A percentile compares a stretch with the other conserved stretches of the same genome.
These are phyloP conservation scores for Fraxinus velutina DNA, from an alignment of 305 asterid species.

Conservation along the genomic window DNA sequence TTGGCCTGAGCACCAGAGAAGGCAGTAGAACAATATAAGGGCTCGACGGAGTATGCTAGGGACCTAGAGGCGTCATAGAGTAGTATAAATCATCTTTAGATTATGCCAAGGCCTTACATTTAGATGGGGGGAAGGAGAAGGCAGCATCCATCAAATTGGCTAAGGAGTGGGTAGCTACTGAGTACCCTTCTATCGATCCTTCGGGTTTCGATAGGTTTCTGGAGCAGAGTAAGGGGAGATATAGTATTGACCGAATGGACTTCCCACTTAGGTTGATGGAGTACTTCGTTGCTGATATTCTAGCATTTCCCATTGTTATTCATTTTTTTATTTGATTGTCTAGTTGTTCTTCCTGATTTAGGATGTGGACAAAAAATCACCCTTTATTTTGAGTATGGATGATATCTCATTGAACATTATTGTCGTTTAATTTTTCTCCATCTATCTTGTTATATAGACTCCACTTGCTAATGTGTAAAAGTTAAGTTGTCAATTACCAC, in stretches of 20 bases:
- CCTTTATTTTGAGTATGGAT: background rate
- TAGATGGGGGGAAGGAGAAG: background rate
- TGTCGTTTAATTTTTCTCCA: background rate
- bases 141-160: background rate
- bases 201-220: background rate
- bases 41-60: background rate
- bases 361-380: background rate
- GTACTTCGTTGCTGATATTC: background rate
- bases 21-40: background rate
- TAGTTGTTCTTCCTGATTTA: background rate
- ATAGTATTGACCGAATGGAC: no score
- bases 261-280: background rate
- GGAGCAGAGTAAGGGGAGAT: background rate
- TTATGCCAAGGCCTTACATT: background rate
- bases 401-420: background rate
- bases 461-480: background rate
- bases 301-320: background rate
- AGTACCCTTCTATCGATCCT: background rate
- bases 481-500: background rate
- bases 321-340: background rate
- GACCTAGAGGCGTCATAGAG: background rate
- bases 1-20: background rate
- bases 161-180: background rate
- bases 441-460: background rate
- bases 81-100: background rate